Evolutionary conservation across 1,284 basidiomycete species (phyloP).

Genomic region (Austroboletus rostrupii): DNA sequence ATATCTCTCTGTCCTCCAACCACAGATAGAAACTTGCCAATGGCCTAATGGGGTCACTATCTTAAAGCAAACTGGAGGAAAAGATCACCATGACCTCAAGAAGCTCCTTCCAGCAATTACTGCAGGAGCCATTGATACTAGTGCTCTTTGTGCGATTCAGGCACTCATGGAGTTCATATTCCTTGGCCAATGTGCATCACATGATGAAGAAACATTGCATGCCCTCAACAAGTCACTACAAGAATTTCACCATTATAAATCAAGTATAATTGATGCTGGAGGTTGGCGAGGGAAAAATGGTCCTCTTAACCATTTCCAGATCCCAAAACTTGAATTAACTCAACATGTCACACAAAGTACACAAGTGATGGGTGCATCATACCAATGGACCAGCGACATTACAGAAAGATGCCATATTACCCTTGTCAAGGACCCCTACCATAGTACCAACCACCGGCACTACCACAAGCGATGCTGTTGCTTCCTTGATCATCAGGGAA

Average conservation of each 20-base stretch:
- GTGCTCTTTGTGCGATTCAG: slow-evolving; percentile 3
- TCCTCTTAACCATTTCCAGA: slow-evolving; percentile 5
- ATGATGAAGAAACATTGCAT: slow-evolving; percentile 7
- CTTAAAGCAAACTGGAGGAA: neutral
- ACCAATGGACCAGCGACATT: slow-evolving; percentile 16
- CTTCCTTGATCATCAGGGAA: neutral
- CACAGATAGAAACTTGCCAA: neutral
- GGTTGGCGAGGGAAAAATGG: slow-evolving; percentile 8
- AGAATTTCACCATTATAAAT: slow-evolving; percentile 14
- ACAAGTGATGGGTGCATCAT: slow-evolving; percentile 2
- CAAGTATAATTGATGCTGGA: slow-evolving; percentile 5
- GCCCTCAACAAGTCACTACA: neutral
- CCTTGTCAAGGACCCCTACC: slow-evolving; percentile 8
- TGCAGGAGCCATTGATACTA: neutral
- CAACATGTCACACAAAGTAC: neutral
- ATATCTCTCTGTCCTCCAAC: neutral
- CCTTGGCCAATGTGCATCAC: neutral
- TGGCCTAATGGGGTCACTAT: neutral
- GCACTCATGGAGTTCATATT: slow-evolving; percentile 18
- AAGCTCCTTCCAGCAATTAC: neutral
- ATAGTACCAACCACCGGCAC: neutral
- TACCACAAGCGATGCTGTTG: neutral
- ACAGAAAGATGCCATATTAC: slow-evolving; percentile 12
- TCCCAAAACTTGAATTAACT: slow-evolving; percentile 5
- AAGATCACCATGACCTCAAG: neutral